Conservation (phyloP, 108 stramenopile species). For the Cyclostephanos invisitatus region DNA sequence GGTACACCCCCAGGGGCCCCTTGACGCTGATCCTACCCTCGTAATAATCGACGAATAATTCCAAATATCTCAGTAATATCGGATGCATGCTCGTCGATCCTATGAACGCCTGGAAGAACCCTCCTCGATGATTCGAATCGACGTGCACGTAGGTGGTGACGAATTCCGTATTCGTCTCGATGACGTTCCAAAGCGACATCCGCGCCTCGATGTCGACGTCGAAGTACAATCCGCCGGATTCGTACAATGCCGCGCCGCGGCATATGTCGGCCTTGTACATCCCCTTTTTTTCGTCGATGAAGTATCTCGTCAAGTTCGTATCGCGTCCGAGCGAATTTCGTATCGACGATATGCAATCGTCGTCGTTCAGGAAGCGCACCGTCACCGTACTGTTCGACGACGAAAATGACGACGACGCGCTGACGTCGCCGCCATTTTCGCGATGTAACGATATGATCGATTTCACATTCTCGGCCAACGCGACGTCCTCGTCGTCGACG, state of each 20-base stretch:
- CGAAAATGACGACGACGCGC: not conserved
- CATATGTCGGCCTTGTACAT: constrained; percentile 90
- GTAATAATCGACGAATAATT: constrained; percentile 71
- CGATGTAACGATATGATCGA: constrained; percentile 56
- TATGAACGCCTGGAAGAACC: constrained; percentile 85
- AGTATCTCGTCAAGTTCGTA: constrained; percentile 53
- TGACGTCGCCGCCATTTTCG: not conserved
- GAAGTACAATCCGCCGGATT: constrained; percentile 79
- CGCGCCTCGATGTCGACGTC: constrained; percentile 80
- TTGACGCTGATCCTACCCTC: constrained; percentile 46
- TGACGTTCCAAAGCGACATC: constrained; percentile 58
- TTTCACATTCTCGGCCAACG: constrained; percentile 55
- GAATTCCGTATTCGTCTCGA: constrained; percentile 56
- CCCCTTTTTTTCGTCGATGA: constrained; percentile 57
- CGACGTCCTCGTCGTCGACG: constrained; percentile 52
- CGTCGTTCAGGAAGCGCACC: constrained; percentile 67
- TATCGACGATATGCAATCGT: constrained; percentile 56
- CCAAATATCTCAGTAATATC: constrained; percentile 65
- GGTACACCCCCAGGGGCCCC: constrained; percentile 71
- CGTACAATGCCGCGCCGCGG: constrained; percentile 75
- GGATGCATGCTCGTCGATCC: constrained; percentile 55
- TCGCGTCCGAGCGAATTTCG: constrained; percentile 16
- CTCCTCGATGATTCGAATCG: constrained; percentile 59
- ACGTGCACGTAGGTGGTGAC: constrained; percentile 68
- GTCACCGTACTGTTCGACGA: not conserved